Base-by-base conservation (phyloP, 176 grass and related monocot species). In the Phyllostachys edulis region DNA sequence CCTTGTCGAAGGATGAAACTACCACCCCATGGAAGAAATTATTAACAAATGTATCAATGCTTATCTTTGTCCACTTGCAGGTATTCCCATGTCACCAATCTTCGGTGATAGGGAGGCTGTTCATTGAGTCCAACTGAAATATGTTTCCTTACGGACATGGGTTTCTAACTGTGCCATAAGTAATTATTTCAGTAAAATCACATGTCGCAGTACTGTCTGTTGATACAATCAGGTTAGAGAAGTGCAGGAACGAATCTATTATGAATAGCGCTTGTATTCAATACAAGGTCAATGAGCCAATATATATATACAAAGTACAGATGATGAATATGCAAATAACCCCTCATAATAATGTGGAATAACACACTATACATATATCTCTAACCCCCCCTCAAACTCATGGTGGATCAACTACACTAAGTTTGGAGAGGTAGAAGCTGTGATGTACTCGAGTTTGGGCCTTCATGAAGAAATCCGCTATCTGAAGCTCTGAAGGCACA, bases 81-180 rank as follows among this genome's bases (percentile, higher is more conserved):
- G 32, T 72, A 77, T 67, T 88, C 63, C 82, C 77, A 90, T 89
- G 86, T 89, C 50, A 67, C 65, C 7, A 49, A 94, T 87, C 62
- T 81, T 84, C 73, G 41, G 65, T 65, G 77, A 67, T 71, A 69
- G 69, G 69, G 20, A 82, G 67, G 76, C 67, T 72, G 80, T 38
- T 80, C 67, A 76, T 73, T 65, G 78, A 84, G 51, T 79, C 79
- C 83, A 91, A 82, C 67, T 89, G 75, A 90, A 81, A 82, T 70
- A 85, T 85, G 67, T 73, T 92, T 91, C 37, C 93, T 91, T 89
- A 54, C 17, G 68, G 76, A 87, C 69, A 82, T 89, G 76, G 83
- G 50, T 91, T 79, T 92, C 83, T 87, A 87, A 92, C 75, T 45
- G 78, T 79, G 12, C 76, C 85, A 41, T 87, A 82, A 16, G 65